These are phyloP conservation scores for Citrullus mucosospermus DNA, from an alignment of 306 rosid species.

Conservation along the genomic window DNA sequence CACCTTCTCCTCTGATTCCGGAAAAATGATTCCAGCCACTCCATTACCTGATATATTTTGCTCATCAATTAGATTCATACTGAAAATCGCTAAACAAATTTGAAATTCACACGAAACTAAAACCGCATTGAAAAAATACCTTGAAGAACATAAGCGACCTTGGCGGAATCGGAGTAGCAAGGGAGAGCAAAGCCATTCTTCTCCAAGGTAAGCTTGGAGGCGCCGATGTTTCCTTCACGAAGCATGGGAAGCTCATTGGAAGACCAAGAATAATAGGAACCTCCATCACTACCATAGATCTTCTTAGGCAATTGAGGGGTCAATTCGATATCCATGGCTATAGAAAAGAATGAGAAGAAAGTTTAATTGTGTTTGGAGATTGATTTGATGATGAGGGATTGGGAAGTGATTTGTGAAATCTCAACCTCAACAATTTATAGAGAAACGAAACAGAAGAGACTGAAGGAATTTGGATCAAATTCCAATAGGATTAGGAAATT, in stretches of 20 bases:
- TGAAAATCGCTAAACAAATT: too few species aligned
- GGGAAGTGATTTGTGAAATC: too few species aligned
- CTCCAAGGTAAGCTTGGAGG: not conserved
- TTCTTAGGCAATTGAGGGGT: not conserved
- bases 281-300: not conserved
- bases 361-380: too few species aligned
- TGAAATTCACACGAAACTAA: too few species aligned
- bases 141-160: constrained; percentile 4
- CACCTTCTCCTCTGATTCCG: too few species aligned
- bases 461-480: not conserved
- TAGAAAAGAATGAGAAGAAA: not conserved
- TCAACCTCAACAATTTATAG: not conserved
- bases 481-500: not conserved
- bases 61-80: too few species aligned
- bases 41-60: too few species aligned
- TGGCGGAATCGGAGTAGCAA: not conserved
- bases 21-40: too few species aligned
- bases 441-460: not conserved
- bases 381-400: not conserved
- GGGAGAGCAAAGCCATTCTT: not conserved
- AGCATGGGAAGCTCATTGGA: not conserved
- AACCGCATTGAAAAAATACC: not conserved
- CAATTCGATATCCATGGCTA: not conserved
- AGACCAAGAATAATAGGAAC: not conserved
- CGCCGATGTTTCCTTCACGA: not conserved